Conservation (phyloP, 768 basidiomycete species). For the Termitomyces heimii region DNA sequence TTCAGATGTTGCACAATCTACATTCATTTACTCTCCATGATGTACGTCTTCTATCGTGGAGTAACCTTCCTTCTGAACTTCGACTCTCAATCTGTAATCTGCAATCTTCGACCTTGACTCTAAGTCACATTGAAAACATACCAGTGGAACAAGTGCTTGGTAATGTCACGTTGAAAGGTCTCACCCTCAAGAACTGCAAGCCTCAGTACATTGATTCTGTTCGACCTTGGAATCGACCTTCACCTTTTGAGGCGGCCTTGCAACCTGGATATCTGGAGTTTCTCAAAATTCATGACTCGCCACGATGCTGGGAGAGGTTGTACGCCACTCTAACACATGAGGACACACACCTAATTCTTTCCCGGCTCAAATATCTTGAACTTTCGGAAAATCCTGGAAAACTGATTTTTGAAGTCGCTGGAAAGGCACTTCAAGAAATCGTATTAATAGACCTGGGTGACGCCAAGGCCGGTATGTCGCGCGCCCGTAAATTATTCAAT, state of each 20-base stretch:
- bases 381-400: background rate
- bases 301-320: background rate
- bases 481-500: background rate
- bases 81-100: constrained; percentile 1
- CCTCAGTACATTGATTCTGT: background rate
- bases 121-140: background rate
- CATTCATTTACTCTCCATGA: constrained; percentile 6
- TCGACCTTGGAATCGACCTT: background rate
- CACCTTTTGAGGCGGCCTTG: background rate
- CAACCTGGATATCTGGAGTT: constrained; percentile 1
- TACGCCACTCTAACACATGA: background rate
- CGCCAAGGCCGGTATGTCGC: background rate
- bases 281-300: background rate
- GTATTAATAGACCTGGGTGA: background rate
- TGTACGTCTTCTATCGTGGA: background rate
- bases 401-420: background rate
- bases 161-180: background rate
- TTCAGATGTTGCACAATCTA: constrained; percentile 8
- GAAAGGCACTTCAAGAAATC: background rate
- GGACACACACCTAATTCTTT: background rate
- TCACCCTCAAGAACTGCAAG: background rate
- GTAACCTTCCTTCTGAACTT: background rate
- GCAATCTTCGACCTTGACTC: constrained; percentile 1
- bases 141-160: constrained; percentile 3
- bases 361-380: background rate